Evolutionary conservation across 2,329 filamentous ascomycete species (phyloP), one percentile per base, ranked within the genome.

Genomic region (Alternaria hordeiaustralica): DNA sequence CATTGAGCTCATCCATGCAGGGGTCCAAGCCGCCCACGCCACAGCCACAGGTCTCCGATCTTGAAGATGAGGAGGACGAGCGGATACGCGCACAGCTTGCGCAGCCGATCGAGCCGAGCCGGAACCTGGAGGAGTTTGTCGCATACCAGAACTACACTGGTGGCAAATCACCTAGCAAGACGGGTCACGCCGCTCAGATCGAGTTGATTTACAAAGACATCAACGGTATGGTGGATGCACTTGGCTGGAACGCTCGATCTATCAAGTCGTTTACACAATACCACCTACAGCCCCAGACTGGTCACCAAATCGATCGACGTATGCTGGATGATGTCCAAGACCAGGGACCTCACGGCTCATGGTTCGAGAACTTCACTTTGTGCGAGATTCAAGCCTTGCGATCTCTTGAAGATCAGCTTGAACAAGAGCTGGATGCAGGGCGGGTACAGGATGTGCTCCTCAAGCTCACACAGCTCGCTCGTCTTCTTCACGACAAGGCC

Each of bases 161-260:
- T 6, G 80, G 80, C 36, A 64, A 66, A 26, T 75, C 74, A 5
- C 70, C 75, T 7, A 77, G 71, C 23, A 84, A 81, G 64, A 72
- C 77, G 30, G 84, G 83, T 9, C 73, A 79, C 47, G 78, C 81
- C 26, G 83, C 81, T 25, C 80, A 85, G 69, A 84, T 87, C 60
- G 83, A 86, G 71, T 80, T 80, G 55, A 75, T 86, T 55, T 96
- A 92, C 77, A 87, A 91, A 47, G 92, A 95, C 72, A 92, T 95
- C 76, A 95, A 96, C 78, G 92, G 92, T 12, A 99, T 98, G 96
- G 90, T 99, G 46, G 93, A 97, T 72, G 95, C 92, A 0, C 83
- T 98, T 44, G 95, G 95, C 10, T 86, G 97, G 54, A 98, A 98
- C 76, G 89, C 92, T 6, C 87, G 95, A 15, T 89, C 86, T 8